Evolutionary conservation across 202 grass and related monocot genomes (phyloP), one percentile per base, ranked within the genome.

Genomic region (Zizania palustris): DNA sequence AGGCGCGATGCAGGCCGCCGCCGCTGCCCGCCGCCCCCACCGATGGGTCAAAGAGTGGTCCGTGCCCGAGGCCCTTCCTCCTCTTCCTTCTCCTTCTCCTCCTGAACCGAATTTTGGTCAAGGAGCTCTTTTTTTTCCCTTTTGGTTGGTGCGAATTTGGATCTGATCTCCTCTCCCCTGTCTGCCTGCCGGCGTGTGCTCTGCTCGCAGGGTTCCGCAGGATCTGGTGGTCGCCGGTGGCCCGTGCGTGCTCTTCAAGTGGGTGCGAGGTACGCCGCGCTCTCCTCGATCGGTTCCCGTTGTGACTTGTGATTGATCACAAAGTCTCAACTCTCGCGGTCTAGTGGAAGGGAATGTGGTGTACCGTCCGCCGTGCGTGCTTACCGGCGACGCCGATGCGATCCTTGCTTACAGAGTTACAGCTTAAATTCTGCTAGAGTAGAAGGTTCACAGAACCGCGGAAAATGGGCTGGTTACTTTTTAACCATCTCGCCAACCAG

Each of bases 11-110:
- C 92, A 84, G 74, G 71, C 68, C 69, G 50, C 79, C 69, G 50
- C 79, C 36, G 11, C 75, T 13, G 8, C 73, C 13, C 64, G 70
- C 75, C 77, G 45, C 42, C 75, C n/a, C 54, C n/a, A 80, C 78
- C 85, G 91, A 68, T 98, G 95, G 95, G 78, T 98, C 43, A 95
- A 95, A 71, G 87, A 91, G 75, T 95, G 91, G 95, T 98, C 20
- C 60, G 87, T 80, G 5, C 37, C 3, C 42, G 19, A 3, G 11
- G 11, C 41, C 67, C 48, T 33, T 16, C 37, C 10, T 18, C 22
- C 33, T 13, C 36, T 3, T 9, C 4, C 35, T 10, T 15, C 33
- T 60, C 28, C 8, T 19, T 21, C 18, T 43, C n/a, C n/a, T n/a
- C n/a, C n/a, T n/a, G n/a, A n/a, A n/a, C n/a, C 45, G 34, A 80